Evolutionary conservation across 2,329 filamentous ascomycete genomes (phyloP).

Genomic region (Fusarium keratoplasticum): DNA sequence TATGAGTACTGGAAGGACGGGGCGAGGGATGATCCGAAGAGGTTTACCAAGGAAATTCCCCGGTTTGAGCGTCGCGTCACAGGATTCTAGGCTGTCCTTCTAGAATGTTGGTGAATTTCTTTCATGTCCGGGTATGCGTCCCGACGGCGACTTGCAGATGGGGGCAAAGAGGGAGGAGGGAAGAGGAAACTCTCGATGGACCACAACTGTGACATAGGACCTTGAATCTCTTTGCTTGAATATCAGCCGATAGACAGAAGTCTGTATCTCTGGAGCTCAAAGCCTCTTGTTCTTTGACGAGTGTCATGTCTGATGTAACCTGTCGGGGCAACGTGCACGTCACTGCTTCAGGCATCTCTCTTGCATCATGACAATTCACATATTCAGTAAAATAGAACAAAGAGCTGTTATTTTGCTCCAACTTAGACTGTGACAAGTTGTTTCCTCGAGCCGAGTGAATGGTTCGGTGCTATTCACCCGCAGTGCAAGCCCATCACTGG

Average conservation of each 20-base stretch:
- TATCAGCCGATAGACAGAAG: too few relatives aligned
- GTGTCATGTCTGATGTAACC: neutral
- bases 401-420: neutral
- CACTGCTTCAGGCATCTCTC: neutral
- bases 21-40: constrained; percentile 56
- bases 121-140: neutral
- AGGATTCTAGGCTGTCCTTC: constrained; percentile 7
- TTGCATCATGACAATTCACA: neutral
- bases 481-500: neutral
- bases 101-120: constrained; percentile 9
- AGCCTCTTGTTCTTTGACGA: neutral
- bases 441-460: neutral
- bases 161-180: neutral
- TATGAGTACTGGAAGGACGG: constrained; percentile 70
- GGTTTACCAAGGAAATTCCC: constrained; percentile 45
- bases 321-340: neutral
- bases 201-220: neutral
- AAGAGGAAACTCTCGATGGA: neutral
- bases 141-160: neutral
- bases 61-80: constrained; percentile 30
- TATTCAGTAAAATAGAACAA: neutral
- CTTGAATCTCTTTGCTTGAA: too few relatives aligned
- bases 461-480: neutral
- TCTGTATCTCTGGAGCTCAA: neutral
- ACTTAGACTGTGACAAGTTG: neutral